Base-by-base conservation (phyloP, 805 yeast species). In the Kuraishia capsulata region DNA sequence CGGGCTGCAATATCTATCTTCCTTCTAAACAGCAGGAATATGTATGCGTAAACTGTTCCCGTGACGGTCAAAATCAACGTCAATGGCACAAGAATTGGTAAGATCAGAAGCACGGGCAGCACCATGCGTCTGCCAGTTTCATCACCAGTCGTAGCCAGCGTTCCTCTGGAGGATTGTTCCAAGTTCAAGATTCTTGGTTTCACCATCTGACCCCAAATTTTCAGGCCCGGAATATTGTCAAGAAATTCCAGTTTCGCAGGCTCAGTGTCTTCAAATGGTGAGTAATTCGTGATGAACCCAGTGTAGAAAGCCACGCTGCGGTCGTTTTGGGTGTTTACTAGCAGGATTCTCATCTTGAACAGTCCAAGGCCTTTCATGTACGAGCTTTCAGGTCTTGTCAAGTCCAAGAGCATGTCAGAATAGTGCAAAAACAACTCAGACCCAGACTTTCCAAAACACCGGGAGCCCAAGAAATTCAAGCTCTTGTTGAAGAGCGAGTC, bases 281-380 rank as follows among this genome's bases (percentile, higher is more conserved):
- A 76, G 42, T 69, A 71, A 23, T 78, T 69, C 3, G 90, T 69
- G 41, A 90, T 81, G 56, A 67, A 88, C 0, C 95, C 69, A 0
- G 97, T 86, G 60, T 77, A 84, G 56, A 87, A 90, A 13, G 90
- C 81, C 5, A 89, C 97, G 0, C 95, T 76, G 42, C 96, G 67
- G 57, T 89, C 97, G 52, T 84, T 79, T 40, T 78, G 69, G 19
- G 81, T 70, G 58, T 90, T 89, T 8, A 96, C 88, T 40, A 87
- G 63, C 2, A 77, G 54, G 3, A 74, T 62, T 39, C 81, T 69
- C 39, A 70, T 66, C 42, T 76, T 61, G 54, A 89, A 89, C 41
- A 48, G 51, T 9, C 51, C 40, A 36, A 89, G 63, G 0, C 84
- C 94, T 38, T 69, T 56, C 36, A 61, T 59, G 50, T 68, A 89